A percentile compares a stretch with the other conserved stretches of the same genome.
Conservation (phyloP, 176 grass and related monocot species). For the Musa beccarii region DNA sequence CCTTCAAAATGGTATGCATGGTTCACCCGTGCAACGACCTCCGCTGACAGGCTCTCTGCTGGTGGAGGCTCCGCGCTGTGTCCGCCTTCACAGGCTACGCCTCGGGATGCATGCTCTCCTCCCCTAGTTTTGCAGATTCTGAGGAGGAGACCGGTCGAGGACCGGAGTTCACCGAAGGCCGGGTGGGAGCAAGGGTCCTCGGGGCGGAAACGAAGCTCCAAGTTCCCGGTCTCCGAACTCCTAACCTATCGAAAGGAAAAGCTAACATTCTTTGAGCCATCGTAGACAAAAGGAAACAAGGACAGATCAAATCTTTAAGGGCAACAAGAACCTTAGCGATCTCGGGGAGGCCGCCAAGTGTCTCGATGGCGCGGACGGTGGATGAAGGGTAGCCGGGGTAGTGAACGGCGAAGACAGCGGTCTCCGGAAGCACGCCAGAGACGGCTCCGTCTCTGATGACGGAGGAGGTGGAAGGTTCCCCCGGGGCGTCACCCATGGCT, state of each 20-base stretch:
- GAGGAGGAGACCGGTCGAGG: conserved; percentile 47
- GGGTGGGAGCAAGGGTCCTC: conserved; percentile 84
- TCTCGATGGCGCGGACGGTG: conserved; percentile 31
- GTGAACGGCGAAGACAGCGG: conserved; percentile 55
- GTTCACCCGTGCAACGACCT: conserved; percentile 56
- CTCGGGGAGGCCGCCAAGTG: conserved; percentile 52
- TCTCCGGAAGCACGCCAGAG: conserved; percentile 38
- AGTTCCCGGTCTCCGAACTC: conserved; percentile 24
- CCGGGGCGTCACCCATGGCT: background rate
- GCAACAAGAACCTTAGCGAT: conserved; percentile 39
- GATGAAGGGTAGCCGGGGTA: conserved; percentile 81
- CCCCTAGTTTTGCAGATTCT: conserved; percentile 35
- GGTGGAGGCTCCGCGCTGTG: background rate
- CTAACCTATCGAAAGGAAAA: conserved; percentile 22
- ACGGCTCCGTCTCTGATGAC: conserved; percentile 43
- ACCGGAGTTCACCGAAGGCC: conserved; percentile 34
- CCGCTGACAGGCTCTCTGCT: conserved; percentile 13
- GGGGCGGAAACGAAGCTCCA: conserved; percentile 77
- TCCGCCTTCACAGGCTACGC: background rate
- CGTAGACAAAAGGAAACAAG: background rate
- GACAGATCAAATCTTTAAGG: background rate
- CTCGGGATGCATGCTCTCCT: background rate
- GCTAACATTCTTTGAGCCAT: too few species aligned
- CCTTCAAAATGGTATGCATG: conserved; percentile 71
- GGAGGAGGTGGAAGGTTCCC: conserved; percentile 20